A percentile compares a stretch with the other conserved stretches of the same genome.
These are phyloP conservation scores for Aspergillus carlsbadensis DNA, from an alignment of 495 filamentous ascomycete species.

Conservation along the genomic window DNA sequence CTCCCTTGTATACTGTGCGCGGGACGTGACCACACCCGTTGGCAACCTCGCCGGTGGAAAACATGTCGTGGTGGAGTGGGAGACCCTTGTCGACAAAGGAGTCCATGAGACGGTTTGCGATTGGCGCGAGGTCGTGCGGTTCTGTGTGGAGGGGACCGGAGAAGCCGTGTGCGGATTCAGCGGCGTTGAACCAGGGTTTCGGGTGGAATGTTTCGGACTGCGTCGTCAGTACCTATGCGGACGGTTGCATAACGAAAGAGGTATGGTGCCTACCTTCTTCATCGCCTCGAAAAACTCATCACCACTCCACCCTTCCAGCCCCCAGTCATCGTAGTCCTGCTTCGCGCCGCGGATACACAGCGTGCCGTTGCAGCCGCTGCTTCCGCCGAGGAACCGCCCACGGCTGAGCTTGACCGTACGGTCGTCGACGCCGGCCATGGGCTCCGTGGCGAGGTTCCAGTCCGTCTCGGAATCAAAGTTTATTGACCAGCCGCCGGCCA, in stretches of 20 bases:
- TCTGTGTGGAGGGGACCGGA: conserved; percentile 47
- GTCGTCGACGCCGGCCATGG: conserved; percentile 51
- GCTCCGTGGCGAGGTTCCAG: conserved; percentile 56
- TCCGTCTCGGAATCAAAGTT: conserved; percentile 53
- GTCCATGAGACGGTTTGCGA: conserved; percentile 45
- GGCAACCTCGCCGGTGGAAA: conserved; percentile 43
- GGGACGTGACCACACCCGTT: conserved; percentile 53
- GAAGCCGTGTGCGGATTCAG: conserved; percentile 39
- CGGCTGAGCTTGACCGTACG: conserved; percentile 58
- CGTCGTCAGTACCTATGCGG: neutral
- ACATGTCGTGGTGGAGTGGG: conserved; percentile 49
- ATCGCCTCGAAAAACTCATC: conserved; percentile 53
- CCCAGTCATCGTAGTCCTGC: conserved; percentile 64
- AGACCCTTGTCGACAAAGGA: conserved; percentile 47
- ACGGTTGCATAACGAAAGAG: neutral
- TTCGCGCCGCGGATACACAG: conserved; percentile 60
- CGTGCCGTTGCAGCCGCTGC: conserved; percentile 59
- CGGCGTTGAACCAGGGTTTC: conserved; percentile 43
- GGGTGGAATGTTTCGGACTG: conserved; percentile 50
- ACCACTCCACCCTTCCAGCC: conserved; percentile 51
- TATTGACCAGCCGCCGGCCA: conserved; percentile 46
- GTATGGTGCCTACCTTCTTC: conserved; percentile 41
- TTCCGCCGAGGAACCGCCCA: conserved; percentile 59
- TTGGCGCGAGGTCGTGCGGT: conserved; percentile 50
- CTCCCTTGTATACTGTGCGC: conserved; percentile 48